Conservation (phyloP, 345 rosid genomes). For the Populus simonii region DNA sequence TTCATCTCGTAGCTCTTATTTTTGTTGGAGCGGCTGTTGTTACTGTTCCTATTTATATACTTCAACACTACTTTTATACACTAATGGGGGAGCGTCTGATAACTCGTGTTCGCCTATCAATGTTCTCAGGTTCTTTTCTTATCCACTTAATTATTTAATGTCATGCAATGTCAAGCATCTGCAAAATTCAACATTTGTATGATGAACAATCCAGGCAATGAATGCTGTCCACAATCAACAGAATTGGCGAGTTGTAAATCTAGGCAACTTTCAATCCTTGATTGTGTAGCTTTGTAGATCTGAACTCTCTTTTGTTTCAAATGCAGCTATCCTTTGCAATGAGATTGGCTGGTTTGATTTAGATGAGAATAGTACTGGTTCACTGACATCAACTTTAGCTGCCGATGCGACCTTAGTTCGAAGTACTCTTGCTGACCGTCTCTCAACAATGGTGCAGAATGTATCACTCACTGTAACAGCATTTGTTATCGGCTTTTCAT, state of each 20-base stretch:
- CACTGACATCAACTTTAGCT: constrained; percentile 62
- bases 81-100: constrained; percentile 85
- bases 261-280: too few relatives aligned
- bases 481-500: constrained; percentile 55
- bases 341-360: constrained; percentile 92
- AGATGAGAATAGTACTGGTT: constrained; percentile 72
- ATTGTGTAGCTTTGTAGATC: not conserved
- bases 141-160: not conserved
- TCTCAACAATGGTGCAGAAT: constrained; percentile 78
- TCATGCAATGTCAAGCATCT: too few relatives aligned
- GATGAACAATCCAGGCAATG: too few relatives aligned
- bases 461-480: constrained; percentile 69
- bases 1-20: constrained; percentile 41
- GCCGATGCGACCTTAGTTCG: constrained; percentile 78
- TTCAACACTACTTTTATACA: constrained; percentile 77
- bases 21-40: constrained; percentile 47
- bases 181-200: too few relatives aligned
- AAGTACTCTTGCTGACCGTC: constrained; percentile 74
- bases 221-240: too few relatives aligned
- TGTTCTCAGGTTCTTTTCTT: constrained; percentile 63
- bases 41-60: constrained; percentile 58
- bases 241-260: too few relatives aligned
- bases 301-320: constrained; percentile 15
- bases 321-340: constrained; percentile 69
- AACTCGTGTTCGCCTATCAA: constrained; percentile 59